These are phyloP conservation scores for Poterioochromonas sp. DNA, from an alignment of 352 stramenopile genomes.

Conservation along the genomic window DNA sequence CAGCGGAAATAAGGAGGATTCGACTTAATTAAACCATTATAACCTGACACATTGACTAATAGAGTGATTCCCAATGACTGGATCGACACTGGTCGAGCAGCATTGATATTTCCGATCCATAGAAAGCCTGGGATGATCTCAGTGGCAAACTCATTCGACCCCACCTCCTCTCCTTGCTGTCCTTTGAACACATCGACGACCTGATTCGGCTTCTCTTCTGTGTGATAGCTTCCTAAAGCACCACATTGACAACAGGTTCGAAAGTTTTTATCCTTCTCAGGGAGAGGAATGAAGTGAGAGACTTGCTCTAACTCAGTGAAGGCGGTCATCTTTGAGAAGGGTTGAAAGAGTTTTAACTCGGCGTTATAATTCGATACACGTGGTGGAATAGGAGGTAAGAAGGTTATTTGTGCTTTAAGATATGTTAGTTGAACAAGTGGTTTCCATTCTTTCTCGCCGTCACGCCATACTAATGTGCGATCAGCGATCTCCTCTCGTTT, in stretches of 20 bases:
- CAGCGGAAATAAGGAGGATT: conserved; percentile 32
- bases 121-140: conserved; percentile 32
- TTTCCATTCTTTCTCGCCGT: conserved; percentile 5
- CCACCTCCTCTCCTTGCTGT: background rate
- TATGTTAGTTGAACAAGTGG: background rate
- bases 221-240: background rate
- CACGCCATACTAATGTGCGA: conserved; percentile 13
- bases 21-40: too few species aligned
- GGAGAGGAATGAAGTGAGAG: too few species aligned
- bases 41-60: conserved; percentile 16
- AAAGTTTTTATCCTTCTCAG: background rate
- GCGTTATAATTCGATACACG: background rate
- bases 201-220: background rate
- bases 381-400: conserved; percentile 3
- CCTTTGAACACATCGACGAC: background rate
- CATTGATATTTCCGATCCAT: conserved; percentile 14
- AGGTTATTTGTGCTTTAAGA: background rate
- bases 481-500: conserved; percentile 2
- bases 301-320: background rate
- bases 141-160: background rate
- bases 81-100: background rate
- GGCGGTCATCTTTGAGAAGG: background rate
- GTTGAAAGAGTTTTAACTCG: background rate
- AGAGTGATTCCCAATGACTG: background rate
- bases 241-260: conserved; percentile 1